Evolutionary conservation across 2,329 filamentous ascomycete species (phyloP).

Genomic region (Nemania sp.): DNA sequence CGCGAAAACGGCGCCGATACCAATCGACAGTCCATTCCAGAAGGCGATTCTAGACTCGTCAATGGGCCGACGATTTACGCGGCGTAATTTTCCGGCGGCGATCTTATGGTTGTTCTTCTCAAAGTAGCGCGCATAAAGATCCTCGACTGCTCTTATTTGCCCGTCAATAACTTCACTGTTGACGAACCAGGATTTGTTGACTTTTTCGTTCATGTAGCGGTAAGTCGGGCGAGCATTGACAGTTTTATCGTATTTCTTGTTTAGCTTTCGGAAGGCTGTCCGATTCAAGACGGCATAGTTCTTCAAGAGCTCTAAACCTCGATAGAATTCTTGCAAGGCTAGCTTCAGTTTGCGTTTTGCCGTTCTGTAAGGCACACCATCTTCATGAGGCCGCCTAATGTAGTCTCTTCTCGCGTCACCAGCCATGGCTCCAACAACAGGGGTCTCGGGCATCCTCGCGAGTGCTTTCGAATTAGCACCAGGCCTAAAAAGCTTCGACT

Average conservation of each 20-base stretch:
- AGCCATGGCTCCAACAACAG: constrained; percentile 52
- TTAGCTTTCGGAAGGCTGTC: constrained; percentile 95
- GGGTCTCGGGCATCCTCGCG: constrained; percentile 65
- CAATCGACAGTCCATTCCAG: constrained; percentile 74
- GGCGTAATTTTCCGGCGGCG: constrained; percentile 86
- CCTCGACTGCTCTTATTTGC: constrained; percentile 84
- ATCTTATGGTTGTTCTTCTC: constrained; percentile 94
- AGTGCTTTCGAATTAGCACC: constrained; percentile 72
- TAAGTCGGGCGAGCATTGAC: constrained; percentile 81
- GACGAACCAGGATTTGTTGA: constrained; percentile 91
- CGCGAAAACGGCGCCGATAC: constrained; percentile 73
- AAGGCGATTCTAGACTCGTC: constrained; percentile 71
- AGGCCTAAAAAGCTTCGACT: constrained; percentile 64
- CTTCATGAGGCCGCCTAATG: constrained; percentile 60
- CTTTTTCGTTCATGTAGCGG: constrained; percentile 90
- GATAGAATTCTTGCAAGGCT: constrained; percentile 92
- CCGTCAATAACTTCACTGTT: constrained; percentile 86
- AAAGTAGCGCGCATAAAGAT: constrained; percentile 94
- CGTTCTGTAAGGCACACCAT: constrained; percentile 82
- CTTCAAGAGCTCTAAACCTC: constrained; percentile 90
- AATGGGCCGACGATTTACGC: constrained; percentile 69
- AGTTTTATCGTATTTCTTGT: constrained; percentile 98
- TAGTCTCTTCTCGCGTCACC: constrained; percentile 61
- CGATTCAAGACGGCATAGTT: constrained; percentile 90
- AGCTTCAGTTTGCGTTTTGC: constrained; percentile 93